Evolutionary conservation across 2,329 filamentous ascomycete genomes (phyloP).

Genomic region (Monilinia vaccinii-corymbosi): DNA sequence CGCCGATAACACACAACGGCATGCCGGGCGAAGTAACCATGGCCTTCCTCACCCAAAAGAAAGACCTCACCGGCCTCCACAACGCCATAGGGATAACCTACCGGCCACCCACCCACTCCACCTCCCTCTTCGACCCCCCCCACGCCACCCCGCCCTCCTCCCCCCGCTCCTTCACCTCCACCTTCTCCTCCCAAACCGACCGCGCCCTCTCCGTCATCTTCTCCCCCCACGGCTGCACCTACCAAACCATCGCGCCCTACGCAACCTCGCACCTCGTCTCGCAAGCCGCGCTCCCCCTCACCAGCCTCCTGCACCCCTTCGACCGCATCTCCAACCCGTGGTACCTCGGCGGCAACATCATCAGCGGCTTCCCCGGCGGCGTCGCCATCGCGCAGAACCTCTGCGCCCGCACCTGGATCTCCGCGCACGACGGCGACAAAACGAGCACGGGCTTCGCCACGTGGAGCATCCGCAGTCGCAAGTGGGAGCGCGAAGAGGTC

Average conservation of each 20-base stretch:
- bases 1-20: slow-evolving; percentile 42
- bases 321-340: slow-evolving; percentile 49
- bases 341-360: slow-evolving; percentile 52
- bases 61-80: slow-evolving; percentile 52
- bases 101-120: slow-evolving; percentile 34
- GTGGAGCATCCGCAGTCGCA: slow-evolving; percentile 39
- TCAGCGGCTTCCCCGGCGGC: slow-evolving; percentile 47
- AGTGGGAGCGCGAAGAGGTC: slow-evolving; percentile 38
- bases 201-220: slow-evolving; percentile 52
- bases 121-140: background rate
- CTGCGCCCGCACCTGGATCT: slow-evolving; percentile 49
- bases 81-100: slow-evolving; percentile 66
- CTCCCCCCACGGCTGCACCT: slow-evolving; percentile 53
- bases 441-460: slow-evolving; percentile 43
- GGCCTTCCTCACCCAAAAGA: slow-evolving; percentile 53
- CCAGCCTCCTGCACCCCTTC: slow-evolving; percentile 55
- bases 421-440: slow-evolving; percentile 53
- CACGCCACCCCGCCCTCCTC: slow-evolving; percentile 20
- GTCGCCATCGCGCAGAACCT: slow-evolving; percentile 45
- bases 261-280: slow-evolving; percentile 46
- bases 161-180: slow-evolving; percentile 30
- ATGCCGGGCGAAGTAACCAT: slow-evolving; percentile 60
- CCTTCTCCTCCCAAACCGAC: slow-evolving; percentile 50
- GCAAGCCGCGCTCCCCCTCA: slow-evolving; percentile 51
- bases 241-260: slow-evolving; percentile 45